phyloP scores from a whole-genome alignment of 495 filamentous ascomycete species.

The Xylaria scruposa region DNA sequence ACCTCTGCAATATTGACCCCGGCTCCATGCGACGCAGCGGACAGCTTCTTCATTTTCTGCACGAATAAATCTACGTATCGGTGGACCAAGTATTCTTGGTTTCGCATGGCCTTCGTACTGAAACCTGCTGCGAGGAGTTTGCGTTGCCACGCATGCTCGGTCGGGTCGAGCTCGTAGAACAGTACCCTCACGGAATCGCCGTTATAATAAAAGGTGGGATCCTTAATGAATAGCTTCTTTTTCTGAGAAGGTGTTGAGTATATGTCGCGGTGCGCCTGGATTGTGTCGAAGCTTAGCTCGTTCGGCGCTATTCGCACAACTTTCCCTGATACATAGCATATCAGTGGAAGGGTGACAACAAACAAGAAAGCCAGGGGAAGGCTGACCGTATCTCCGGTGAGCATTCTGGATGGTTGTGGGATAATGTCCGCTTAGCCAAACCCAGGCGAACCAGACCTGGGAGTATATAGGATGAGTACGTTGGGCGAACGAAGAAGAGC shows the following conservation, averaged over 20 bases:
- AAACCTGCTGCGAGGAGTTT: constrained; percentile 41
- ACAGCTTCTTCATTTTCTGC: constrained; percentile 40
- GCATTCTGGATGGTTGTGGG: constrained; percentile 29
- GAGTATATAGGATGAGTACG: not conserved
- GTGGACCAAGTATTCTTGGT: constrained; percentile 53
- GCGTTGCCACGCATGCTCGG: constrained; percentile 43
- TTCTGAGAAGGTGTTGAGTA: constrained; percentile 43
- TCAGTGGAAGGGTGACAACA: constrained; percentile 27
- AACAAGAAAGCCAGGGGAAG: not conserved
- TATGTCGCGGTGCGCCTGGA: constrained; percentile 53
- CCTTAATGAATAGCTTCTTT: constrained; percentile 42
- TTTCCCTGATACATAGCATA: constrained; percentile 21
- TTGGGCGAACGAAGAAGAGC: not conserved
- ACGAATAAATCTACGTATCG: constrained; percentile 52
- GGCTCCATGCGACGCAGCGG: constrained; percentile 19
- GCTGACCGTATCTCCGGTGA: constrained; percentile 39
- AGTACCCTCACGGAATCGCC: constrained; percentile 31
- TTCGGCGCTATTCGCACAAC: constrained; percentile 53
- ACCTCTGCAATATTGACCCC: constrained; percentile 48
- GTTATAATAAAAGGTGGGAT: constrained; percentile 41
- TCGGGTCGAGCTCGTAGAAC: constrained; percentile 35
- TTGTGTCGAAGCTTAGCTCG: constrained; percentile 49
- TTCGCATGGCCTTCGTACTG: constrained; percentile 41
- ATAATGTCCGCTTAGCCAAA: constrained; percentile 34
- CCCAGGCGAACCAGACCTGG: constrained; percentile 34